Percentiles rank a stretch among this genome's conserved stretches.
These are phyloP conservation scores for Westerdykella sp. DNA, from an alignment of 2,329 filamentous ascomycete genomes.

Conservation along the genomic window DNA sequence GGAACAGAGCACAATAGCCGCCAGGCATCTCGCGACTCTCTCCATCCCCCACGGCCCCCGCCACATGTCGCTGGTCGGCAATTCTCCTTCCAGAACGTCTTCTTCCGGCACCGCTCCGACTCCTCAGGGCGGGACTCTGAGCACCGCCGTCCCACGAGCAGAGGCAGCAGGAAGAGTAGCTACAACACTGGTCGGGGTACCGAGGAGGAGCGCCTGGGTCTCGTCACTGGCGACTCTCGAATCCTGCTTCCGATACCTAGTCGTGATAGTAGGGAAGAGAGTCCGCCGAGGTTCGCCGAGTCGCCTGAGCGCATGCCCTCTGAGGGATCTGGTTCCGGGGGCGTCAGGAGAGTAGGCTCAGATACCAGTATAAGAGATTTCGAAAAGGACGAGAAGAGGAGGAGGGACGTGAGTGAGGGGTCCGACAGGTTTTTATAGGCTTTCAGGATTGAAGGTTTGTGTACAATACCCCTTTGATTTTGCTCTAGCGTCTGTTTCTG, in stretches of 20 bases:
- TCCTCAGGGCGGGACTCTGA: slow-evolving; percentile 18
- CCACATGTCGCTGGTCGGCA: slow-evolving; percentile 60
- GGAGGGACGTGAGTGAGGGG: too few species aligned
- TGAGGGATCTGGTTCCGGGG: background rate
- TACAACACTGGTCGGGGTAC: slow-evolving; percentile 45
- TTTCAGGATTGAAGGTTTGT: too few species aligned
- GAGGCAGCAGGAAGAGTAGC: slow-evolving; percentile 29
- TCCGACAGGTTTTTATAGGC: too few species aligned
- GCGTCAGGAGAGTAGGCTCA: slow-evolving; percentile 4
- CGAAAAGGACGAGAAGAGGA: slow-evolving; percentile 3
- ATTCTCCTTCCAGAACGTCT: slow-evolving; percentile 89
- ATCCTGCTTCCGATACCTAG: slow-evolving; percentile 25
- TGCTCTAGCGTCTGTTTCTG: too few species aligned
- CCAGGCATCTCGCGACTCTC: slow-evolving; percentile 39
- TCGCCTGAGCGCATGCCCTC: slow-evolving; percentile 1
- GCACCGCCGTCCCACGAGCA: slow-evolving; percentile 19
- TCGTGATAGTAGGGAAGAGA: slow-evolving; percentile 5
- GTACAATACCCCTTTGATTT: too few species aligned
- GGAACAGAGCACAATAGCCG: slow-evolving; percentile 33
- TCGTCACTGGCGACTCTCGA: slow-evolving; percentile 67
- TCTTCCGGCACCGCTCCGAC: slow-evolving; percentile 48
- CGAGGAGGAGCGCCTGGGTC: slow-evolving; percentile 75
- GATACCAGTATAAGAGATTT: slow-evolving; percentile 3
- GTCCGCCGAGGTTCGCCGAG: slow-evolving; percentile 7
- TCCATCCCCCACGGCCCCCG: slow-evolving; percentile 52